Percentiles rank a stretch among this genome's conserved stretches.
Conservation (phyloP, 1,284 basidiomycete genomes). For the Termitomyces sp. region DNA sequence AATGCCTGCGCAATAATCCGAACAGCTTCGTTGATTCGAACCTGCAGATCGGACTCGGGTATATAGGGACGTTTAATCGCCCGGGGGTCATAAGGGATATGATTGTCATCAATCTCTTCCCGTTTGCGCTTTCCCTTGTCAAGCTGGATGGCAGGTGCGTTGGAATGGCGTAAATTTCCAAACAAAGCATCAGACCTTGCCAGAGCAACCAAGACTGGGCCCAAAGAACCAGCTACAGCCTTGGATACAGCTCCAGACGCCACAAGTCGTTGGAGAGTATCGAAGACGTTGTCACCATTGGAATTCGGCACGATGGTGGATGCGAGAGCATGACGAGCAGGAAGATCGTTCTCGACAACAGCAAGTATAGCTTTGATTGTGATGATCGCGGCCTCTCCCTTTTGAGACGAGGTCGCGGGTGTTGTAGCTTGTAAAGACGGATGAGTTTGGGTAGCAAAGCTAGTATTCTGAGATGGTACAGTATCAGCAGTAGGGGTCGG, state of each 20-base stretch:
- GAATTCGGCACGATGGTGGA: conserved; percentile 44
- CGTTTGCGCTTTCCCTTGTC: conserved; percentile 67
- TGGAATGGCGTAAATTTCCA: conserved; percentile 55
- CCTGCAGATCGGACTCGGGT: conserved; percentile 39
- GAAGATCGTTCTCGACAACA: conserved; percentile 49
- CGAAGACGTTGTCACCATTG: conserved; percentile 46
- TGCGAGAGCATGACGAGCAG: conserved; percentile 49
- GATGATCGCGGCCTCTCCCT: conserved; percentile 50
- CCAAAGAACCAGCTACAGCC: conserved; percentile 48
- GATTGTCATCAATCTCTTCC: conserved; percentile 47
- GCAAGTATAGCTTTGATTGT: conserved; percentile 61
- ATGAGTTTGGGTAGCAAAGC: conserved; percentile 2
- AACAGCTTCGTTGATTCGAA: conserved; percentile 53
- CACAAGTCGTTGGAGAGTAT: conserved; percentile 47
- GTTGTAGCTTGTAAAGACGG: conserved; percentile 1
- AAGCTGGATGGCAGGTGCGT: conserved; percentile 51
- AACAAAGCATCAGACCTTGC: conserved; percentile 63
- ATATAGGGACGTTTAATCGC: conserved; percentile 43
- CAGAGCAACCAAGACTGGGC: conserved; percentile 54
- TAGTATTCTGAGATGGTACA: neutral
- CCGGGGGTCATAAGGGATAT: conserved; percentile 26
- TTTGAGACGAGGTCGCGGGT: conserved; percentile 21
- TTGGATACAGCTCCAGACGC: conserved; percentile 45
- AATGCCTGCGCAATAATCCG: conserved; percentile 48
- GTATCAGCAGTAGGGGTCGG: conserved; percentile 25